phyloP scores from a whole-genome alignment of 805 yeast genomes.

The Candida maesae region DNA sequence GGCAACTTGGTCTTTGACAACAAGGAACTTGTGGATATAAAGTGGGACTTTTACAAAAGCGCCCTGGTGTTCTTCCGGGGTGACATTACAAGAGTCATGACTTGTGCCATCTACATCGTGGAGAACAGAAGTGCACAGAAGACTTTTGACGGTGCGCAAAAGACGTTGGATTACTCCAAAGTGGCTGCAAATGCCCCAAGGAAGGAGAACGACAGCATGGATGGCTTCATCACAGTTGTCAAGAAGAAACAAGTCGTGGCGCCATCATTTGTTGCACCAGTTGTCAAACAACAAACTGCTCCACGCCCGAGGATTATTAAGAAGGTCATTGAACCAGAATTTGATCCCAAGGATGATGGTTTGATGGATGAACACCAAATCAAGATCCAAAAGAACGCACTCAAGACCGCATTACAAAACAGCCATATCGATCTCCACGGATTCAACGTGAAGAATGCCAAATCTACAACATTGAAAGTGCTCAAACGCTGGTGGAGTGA shows the following conservation, averaged over 20 bases:
- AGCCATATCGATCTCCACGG: conserved; percentile 55
- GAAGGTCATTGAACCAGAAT: not conserved
- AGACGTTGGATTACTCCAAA: conserved; percentile 5
- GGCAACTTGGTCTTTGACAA: conserved; percentile 33
- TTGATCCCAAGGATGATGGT: not conserved
- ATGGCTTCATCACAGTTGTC: not conserved
- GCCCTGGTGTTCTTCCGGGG: conserved; percentile 44
- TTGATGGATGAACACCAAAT: conserved; percentile 8
- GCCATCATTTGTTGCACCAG: not conserved
- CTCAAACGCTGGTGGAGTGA: conserved; percentile 59
- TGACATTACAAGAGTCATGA: conserved; percentile 35
- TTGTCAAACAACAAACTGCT: not conserved
- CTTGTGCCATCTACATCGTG: conserved; percentile 31
- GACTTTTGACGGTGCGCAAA: conserved; percentile 24
- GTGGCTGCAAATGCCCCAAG: not conserved
- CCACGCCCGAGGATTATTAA: too few species aligned
- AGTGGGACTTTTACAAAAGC: conserved; percentile 36
- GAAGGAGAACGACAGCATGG: not conserved
- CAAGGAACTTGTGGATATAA: conserved; percentile 32
- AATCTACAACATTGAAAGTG: conserved; percentile 32
- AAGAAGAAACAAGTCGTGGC: not conserved
- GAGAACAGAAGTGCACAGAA: conserved; percentile 29
- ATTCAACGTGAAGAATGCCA: conserved; percentile 45
- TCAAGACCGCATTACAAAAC: conserved; percentile 17
- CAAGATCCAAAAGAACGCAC: conserved; percentile 12